Evolutionary conservation across 768 basidiomycete genomes (phyloP), one percentile per base, ranked within the genome.

Genomic region (Lactarius sanguifluus): DNA sequence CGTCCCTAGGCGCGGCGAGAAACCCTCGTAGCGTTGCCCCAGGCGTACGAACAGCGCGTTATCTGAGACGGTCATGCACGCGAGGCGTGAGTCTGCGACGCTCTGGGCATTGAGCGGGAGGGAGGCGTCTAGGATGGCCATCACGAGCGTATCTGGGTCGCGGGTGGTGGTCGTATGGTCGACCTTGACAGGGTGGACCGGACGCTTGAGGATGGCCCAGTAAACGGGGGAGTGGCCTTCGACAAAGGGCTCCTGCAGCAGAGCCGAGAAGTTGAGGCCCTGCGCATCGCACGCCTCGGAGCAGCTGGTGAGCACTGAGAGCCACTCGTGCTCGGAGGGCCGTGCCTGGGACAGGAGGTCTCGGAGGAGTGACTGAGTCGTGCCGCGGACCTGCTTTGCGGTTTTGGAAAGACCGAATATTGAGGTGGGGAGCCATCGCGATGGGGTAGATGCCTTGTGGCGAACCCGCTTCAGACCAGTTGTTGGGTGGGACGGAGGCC

Each of bases 171-270:
- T 55, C 15, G 41, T 13, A 34, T 64, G 56, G 23, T 63, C 65
- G 36, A 30, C 32, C 54, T 61, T 64, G 61, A 32, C 32, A 52
- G 61, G 23, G 13, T 63, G 23, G 38, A 64, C 6, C 59, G 81
- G 80, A 3, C 81, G 82, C 64, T 88, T 89, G 28, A 91, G 76
- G 68, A 91, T 84, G 0, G 85, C 86, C 90, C 90, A 91, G 72
- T 91, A 91, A 3, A 91, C 69, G 0, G 88, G 86, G 0, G 86
- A 85, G 70, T 86, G 88, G 0, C 78, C 79, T 70, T 90, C 90
- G 43, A 90, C 84, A 10, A 78, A 84, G 34, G 76, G 81, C 55
- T 89, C 85, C 71, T 90, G 89, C 0, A 91, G 76, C 10, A 91
- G 71, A 0, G 77, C 65, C 0, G 86, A 80, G 43, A 90, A 77